Evolutionary conservation across 306 rosid species (phyloP).

Genomic region (Lathyrus oleraceus): DNA sequence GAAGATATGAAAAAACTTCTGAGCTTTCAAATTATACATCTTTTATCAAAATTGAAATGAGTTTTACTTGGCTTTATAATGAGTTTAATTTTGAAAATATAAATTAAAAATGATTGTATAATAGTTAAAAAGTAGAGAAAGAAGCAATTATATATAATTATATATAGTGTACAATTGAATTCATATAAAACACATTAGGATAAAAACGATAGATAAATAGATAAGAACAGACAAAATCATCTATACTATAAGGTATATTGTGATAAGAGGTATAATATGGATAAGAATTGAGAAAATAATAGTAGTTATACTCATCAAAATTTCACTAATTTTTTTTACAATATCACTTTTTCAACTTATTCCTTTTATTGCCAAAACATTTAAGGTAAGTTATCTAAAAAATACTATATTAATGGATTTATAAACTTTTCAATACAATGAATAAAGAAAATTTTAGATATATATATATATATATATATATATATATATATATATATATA

Average conservation of each 20-base stretch:
- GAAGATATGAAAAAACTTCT: conserved; percentile 58
- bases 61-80: neutral
- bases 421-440: neutral
- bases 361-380: neutral
- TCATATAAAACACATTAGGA: neutral
- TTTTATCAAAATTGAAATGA: neutral
- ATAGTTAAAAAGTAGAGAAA: neutral
- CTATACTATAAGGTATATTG: neutral
- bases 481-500: too few relatives aligned
- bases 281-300: neutral
- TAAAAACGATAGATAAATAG: neutral
- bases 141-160: neutral
- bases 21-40: conserved; percentile 63
- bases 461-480: too few relatives aligned
- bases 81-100: neutral
- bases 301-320: neutral
- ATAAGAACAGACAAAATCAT: neutral
- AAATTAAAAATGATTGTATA: neutral
- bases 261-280: neutral
- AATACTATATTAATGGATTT: neutral
- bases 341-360: neutral
- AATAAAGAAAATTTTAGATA: neutral
- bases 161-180: neutral
- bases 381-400: neutral
- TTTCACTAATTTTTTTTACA: neutral